Percentiles rank a stretch among this genome's conserved stretches.
Conservation (phyloP, 148 eudicot species). For the Chenopodium suecicum region DNA sequence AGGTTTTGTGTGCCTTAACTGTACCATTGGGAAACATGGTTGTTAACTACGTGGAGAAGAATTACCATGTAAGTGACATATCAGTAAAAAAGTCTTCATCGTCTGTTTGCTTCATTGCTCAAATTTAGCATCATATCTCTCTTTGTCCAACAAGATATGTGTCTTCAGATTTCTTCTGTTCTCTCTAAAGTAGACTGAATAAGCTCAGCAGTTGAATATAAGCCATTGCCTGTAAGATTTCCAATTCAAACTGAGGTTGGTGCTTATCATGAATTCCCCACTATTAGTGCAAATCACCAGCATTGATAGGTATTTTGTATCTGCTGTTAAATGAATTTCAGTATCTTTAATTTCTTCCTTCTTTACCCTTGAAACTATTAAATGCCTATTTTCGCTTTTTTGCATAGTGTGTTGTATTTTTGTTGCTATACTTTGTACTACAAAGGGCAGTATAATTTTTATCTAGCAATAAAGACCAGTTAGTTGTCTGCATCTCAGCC, state of each 20-base stretch:
- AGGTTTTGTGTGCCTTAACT: slow-evolving; percentile 68
- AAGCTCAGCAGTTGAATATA: neutral
- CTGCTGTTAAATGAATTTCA: neutral
- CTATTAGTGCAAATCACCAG: neutral
- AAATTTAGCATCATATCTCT: neutral
- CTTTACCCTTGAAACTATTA: neutral
- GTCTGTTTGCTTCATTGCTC: neutral
- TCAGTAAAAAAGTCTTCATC: neutral
- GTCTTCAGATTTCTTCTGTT: too few species aligned
- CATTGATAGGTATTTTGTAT: neutral
- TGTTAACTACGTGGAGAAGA: slow-evolving; percentile 48
- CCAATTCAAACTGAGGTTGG: neutral
- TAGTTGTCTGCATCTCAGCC: neutral
- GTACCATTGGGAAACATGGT: slow-evolving; percentile 59
- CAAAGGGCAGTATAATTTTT: neutral
- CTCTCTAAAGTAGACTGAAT: neutral
- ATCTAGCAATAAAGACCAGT: neutral
- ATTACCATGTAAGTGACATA: slow-evolving; percentile 53
- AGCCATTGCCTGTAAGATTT: neutral
- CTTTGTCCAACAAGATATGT: neutral
- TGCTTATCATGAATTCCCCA: neutral
- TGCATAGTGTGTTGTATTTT: neutral
- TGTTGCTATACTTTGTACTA: neutral
- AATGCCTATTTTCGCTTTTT: neutral
- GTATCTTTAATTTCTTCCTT: neutral